phyloP scores from a whole-genome alignment of 345 rosid genomes.

The Eucalyptus regnans region DNA sequence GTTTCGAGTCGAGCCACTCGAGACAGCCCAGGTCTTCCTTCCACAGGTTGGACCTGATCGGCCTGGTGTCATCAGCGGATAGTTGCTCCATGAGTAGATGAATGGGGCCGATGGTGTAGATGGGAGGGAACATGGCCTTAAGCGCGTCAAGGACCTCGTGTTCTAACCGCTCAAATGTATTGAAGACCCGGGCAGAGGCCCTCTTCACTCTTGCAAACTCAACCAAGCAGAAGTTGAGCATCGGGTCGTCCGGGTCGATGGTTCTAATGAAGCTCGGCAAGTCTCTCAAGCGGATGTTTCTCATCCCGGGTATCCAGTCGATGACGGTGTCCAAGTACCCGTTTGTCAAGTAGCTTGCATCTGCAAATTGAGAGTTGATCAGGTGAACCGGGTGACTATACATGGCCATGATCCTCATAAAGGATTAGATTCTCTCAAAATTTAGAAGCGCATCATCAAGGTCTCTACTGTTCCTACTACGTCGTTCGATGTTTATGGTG shows the following conservation, averaged over 20 bases:
- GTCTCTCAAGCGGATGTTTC: constrained; percentile 24
- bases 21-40: constrained; percentile 38
- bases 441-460: neutral
- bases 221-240: neutral
- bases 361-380: constrained; percentile 3
- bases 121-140: constrained; percentile 19
- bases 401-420: neutral
- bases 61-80: neutral
- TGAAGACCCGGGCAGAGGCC: constrained; percentile 29
- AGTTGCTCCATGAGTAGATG: constrained; percentile 12
- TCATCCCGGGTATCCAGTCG: constrained; percentile 39
- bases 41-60: constrained; percentile 32
- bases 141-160: constrained; percentile 10
- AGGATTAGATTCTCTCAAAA: neutral
- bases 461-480: neutral
- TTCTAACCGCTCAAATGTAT: constrained; percentile 40
- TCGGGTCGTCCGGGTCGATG: constrained; percentile 7
- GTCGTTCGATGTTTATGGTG: neutral
- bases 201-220: constrained; percentile 18
- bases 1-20: constrained; percentile 32
- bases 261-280: constrained; percentile 29
- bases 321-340: constrained; percentile 27
- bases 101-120: constrained; percentile 34
- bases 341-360: constrained; percentile 26
- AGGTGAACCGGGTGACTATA: neutral